These are phyloP conservation scores for Cladosporium sp. DNA, from an alignment of 2,329 filamentous ascomycete species.

Conservation along the genomic window DNA sequence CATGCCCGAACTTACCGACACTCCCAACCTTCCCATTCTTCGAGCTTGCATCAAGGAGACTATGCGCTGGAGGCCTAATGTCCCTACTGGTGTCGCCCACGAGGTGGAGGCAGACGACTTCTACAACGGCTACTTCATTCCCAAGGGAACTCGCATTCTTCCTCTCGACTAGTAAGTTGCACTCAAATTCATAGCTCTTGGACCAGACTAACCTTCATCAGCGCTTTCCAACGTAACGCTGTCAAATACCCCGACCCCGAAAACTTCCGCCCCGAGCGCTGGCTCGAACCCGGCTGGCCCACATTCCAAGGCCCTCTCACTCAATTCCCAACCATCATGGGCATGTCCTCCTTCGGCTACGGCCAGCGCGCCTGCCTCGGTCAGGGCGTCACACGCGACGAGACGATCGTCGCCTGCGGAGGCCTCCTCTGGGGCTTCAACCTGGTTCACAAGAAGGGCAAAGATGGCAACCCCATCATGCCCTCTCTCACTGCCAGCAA, in stretches of 20 bases:
- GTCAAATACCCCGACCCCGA: constrained; percentile 60
- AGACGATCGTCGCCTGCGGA: constrained; percentile 51
- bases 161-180: constrained; percentile 48
- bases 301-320: constrained; percentile 62
- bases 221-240: constrained; percentile 55
- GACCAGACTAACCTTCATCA: constrained; percentile 20
- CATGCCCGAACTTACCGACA: constrained; percentile 38
- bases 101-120: constrained; percentile 48
- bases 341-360: constrained; percentile 62
- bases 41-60: constrained; percentile 32
- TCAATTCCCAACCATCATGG: constrained; percentile 58
- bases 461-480: constrained; percentile 30
- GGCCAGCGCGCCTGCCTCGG: constrained; percentile 60
- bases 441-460: constrained; percentile 42
- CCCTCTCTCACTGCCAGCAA: constrained; percentile 46
- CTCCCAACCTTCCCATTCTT: constrained; percentile 28
- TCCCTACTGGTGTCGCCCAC: constrained; percentile 53
- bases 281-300: constrained; percentile 58
- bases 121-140: constrained; percentile 50
- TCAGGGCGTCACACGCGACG: constrained; percentile 58
- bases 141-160: constrained; percentile 49
- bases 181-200: neutral
- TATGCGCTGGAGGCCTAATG: constrained; percentile 45
- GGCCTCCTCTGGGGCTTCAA: constrained; percentile 46
- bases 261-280: constrained; percentile 57